Evolutionary conservation across 78 protist genomes (phyloP).

Genomic region (Dictyostelium purpureum): DNA sequence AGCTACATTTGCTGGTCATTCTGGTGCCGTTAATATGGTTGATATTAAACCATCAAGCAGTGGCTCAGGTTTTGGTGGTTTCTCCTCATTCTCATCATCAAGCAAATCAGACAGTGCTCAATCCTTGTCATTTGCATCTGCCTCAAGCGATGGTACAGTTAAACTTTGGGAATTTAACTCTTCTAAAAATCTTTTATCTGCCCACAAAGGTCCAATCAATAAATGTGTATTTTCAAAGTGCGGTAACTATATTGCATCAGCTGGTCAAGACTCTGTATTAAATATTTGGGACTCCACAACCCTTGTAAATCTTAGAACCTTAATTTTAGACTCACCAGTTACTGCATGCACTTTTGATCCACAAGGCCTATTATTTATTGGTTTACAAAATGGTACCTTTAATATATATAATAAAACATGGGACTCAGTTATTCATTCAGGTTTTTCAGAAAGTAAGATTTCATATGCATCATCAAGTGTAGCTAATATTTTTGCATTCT

Average conservation of each 20-base stretch:
- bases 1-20: constrained; percentile 76
- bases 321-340: background rate
- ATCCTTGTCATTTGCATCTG: constrained; percentile 27
- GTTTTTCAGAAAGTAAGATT: background rate
- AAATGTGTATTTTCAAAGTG: constrained; percentile 21
- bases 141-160: constrained; percentile 63
- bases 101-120: background rate
- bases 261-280: constrained; percentile 9
- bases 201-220: constrained; percentile 13
- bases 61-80: background rate
- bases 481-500: background rate
- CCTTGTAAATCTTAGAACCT: constrained; percentile 4
- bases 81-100: background rate
- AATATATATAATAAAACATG: background rate
- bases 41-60: background rate
- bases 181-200: background rate
- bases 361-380: constrained; percentile 18
- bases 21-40: constrained; percentile 38
- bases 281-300: constrained; percentile 47
- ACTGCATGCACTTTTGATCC: constrained; percentile 9
- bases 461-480: background rate
- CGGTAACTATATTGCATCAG: constrained; percentile 42
- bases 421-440: background rate
- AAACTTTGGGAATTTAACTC: constrained; percentile 59
- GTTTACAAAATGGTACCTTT: constrained; percentile 19